Percentiles rank a stretch among this genome's conserved stretches.
Conservation (phyloP, 352 stramenopile species). For the Aphanomyces astaci region DNA sequence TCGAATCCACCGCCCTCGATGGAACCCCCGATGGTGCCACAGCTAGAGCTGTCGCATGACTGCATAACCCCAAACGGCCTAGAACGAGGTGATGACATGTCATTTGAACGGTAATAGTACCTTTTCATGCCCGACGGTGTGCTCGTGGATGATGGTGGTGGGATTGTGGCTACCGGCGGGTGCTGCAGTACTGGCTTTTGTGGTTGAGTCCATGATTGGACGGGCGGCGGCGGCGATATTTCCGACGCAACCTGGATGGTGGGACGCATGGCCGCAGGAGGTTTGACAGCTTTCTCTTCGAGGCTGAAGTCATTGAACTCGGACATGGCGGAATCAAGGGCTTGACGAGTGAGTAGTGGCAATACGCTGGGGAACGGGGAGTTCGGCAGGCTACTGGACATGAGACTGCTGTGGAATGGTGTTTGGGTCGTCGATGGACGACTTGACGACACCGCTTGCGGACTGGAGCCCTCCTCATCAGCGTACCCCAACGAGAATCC, state of each 20-base stretch:
- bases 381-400: slow-evolving; percentile 12
- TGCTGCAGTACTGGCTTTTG: slow-evolving; percentile 30
- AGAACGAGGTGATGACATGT: no score
- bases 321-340: slow-evolving; percentile 15
- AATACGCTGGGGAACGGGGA: slow-evolving; percentile 9
- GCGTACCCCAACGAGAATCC: slow-evolving; percentile 59
- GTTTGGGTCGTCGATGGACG: not conserved
- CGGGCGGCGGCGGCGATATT: not conserved
- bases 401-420: not conserved
- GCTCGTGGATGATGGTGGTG: not conserved
- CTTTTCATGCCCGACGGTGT: slow-evolving; percentile 31
- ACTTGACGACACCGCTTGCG: not conserved
- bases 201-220: not conserved
- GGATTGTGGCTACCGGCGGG: not conserved
- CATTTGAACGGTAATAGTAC: no score
- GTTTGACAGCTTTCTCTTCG: slow-evolving; percentile 11
- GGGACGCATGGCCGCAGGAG: not conserved
- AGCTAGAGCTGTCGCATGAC: slow-evolving; percentile 38
- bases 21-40: slow-evolving; percentile 36
- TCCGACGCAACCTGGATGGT: not conserved
- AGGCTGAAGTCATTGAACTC: slow-evolving; percentile 22
- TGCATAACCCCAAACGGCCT: slow-evolving; percentile 36
- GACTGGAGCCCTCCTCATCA: slow-evolving; percentile 31
- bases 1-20: not conserved
- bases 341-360: slow-evolving; percentile 5